Conservation (phyloP, 2,329 filamentous ascomycete species). For the Monilinia fructicola region DNA sequence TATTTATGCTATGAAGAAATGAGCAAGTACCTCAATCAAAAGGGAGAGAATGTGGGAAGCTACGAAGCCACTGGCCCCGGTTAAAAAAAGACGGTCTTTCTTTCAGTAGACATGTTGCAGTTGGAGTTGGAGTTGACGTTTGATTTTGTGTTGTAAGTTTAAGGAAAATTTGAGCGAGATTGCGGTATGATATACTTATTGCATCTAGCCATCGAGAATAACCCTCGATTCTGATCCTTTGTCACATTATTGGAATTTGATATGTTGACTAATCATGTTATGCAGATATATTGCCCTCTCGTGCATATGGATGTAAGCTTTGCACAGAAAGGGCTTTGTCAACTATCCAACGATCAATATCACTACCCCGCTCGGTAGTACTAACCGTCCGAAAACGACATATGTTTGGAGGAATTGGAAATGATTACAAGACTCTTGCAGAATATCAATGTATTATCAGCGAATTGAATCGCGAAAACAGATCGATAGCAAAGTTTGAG, state of each 20-base stretch:
- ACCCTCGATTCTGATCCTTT: background rate
- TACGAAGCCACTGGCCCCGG: conserved; percentile 49
- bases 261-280: background rate
- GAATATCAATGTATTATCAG: too few species aligned
- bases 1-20: background rate
- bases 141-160: background rate
- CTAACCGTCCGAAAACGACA: background rate
- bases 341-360: background rate
- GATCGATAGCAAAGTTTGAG: background rate
- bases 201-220: background rate
- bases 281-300: background rate
- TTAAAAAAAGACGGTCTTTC: conserved; percentile 30
- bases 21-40: conserved; percentile 33
- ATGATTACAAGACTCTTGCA: background rate
- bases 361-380: background rate
- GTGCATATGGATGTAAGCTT: background rate
- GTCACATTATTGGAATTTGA: background rate
- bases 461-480: background rate
- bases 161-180: background rate
- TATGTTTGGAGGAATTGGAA: background rate
- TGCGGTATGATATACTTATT: background rate
- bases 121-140: background rate
- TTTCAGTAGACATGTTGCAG: conserved; percentile 15
- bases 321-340: conserved; percentile 2
- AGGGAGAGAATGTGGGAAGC: conserved; percentile 48